These are phyloP conservation scores for Inga leiocalycina DNA, from an alignment of 306 rosid genomes.

Conservation along the genomic window DNA sequence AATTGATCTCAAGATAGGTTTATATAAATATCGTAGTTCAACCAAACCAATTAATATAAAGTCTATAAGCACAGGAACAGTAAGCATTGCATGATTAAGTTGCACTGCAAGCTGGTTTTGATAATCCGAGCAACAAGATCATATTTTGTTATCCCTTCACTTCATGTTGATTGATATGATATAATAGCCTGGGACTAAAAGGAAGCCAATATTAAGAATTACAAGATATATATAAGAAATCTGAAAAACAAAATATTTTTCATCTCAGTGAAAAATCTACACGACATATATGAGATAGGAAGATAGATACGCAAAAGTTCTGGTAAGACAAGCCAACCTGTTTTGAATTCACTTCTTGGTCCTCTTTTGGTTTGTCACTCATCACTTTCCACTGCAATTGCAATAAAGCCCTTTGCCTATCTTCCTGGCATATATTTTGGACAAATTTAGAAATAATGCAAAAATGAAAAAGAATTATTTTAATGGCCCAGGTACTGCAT, in stretches of 20 bases:
- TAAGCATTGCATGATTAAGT: constrained; percentile 9
- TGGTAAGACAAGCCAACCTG: constrained; percentile 52
- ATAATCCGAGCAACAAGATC: background rate
- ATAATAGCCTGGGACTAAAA: constrained; percentile 17
- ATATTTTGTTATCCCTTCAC: background rate
- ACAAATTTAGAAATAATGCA: background rate
- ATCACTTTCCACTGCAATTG: constrained; percentile 98
- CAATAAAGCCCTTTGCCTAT: constrained; percentile 89
- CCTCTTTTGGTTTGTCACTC: constrained; percentile 85
- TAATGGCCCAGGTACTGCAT: constrained; percentile 35
- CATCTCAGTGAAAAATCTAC: constrained; percentile 22
- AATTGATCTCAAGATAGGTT: background rate
- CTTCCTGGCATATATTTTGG: constrained; percentile 66
- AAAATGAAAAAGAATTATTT: constrained; percentile 4
- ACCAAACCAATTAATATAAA: background rate
- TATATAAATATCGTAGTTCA: background rate
- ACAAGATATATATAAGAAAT: constrained; percentile 9
- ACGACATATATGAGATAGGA: constrained; percentile 30
- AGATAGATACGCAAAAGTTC: constrained; percentile 13
- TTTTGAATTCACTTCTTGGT: constrained; percentile 84
- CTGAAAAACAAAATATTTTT: constrained; percentile 21
- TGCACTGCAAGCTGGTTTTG: constrained; percentile 11
- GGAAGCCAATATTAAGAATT: constrained; percentile 10
- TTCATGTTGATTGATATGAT: background rate
- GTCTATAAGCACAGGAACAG: constrained; percentile 5